Conservation (phyloP, 2,329 filamentous ascomycete genomes). For the Colletotrichum kahawae region DNA sequence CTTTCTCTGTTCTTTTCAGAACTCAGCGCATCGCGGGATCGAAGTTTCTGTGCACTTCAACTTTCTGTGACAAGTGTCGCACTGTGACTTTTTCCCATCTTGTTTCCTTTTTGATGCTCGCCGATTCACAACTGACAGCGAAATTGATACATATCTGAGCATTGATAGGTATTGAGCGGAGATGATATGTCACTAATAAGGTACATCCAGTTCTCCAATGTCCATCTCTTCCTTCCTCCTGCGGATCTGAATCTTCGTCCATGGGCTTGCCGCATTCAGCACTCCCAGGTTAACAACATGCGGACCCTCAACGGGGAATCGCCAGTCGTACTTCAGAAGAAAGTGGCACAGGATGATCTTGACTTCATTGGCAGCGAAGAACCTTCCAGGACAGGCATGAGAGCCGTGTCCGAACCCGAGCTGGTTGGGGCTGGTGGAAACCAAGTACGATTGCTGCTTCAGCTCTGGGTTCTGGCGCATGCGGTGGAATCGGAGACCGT, state of each 20-base stretch:
- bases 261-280: neutral
- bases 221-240: neutral
- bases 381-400: neutral
- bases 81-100: rapidly evolving
- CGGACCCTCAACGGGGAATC: neutral
- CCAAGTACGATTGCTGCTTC: neutral
- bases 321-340: neutral
- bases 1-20: too few species aligned
- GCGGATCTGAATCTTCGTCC: neutral
- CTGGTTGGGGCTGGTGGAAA: neutral
- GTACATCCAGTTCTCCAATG: neutral
- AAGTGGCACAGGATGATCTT: neutral
- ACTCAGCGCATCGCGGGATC: neutral
- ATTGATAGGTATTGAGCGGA: neutral
- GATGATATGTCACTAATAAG: neutral
- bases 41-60: neutral
- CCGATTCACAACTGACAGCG: neutral
- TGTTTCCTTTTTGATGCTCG: rapidly evolving
- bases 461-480: neutral
- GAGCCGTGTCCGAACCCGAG: neutral
- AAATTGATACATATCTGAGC: neutral
- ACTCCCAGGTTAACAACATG: neutral
- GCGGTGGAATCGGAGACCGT: neutral
- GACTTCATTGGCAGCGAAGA: neutral
- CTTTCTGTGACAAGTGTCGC: neutral